Base-by-base conservation (phyloP, 768 basidiomycete species). In the Favolaschia claudopus region DNA sequence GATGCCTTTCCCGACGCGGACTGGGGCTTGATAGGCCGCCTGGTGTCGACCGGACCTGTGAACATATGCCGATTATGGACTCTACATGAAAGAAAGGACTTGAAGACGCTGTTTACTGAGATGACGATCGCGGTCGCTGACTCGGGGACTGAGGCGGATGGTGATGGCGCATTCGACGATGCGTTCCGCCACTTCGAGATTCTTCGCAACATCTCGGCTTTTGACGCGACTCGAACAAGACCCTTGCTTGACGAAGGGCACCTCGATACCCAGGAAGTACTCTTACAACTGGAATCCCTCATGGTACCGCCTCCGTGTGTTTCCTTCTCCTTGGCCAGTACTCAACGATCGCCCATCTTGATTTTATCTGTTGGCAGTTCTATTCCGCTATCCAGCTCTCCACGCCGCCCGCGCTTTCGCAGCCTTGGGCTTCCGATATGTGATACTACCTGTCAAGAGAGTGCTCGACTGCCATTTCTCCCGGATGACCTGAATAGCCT, bases 121-220 rank as follows among this genome's bases (percentile, higher is more conserved):
- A 34, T 28, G 24, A 50, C 37, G 40, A 22, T 15, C 20, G 27
- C 37, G 19, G 43, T 27, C 17, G 46, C 47, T 25, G 46, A 28
- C 9, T 27, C 27, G 10, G 40, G 38, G 17, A 19, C 31, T 17
- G 52, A 54, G n/a, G n/a, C n/a, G n/a, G n/a, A n/a, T n/a, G n/a
- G n/a, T 40, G 52, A 60, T 19, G 49, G 58, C 38, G 51, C 58
- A 15, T 60, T 60, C 24, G 58, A 60, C 38, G 58, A 54, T 20
- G 58, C 51, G 17, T 49, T 54, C 46, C 52, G 55, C 31, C 44
- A 60, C 33, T 60, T 60, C 38, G 58, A 60, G 24, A 12, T 60
- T 27, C n/a, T 38, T 7, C 58, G 52, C 22, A 60, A 60, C 27
- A 19, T 60, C 15, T 54, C 58, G 19, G 51, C 58, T 5, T 60